Base-by-base conservation (phyloP, 2,329 filamentous ascomycete genomes). In the Claviceps capensis region DNA sequence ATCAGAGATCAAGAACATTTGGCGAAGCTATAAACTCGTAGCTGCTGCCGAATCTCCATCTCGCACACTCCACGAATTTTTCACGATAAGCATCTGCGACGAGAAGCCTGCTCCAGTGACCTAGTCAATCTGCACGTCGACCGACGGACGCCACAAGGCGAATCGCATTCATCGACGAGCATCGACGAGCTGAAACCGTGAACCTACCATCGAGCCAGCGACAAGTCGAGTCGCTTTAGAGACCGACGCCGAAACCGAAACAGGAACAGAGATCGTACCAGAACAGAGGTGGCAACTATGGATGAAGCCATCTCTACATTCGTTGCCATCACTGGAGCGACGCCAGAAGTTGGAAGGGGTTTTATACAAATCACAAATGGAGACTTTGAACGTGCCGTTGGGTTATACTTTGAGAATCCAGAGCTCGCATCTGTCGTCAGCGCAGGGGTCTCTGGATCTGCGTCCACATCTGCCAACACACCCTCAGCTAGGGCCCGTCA, bases 401-500 rank as follows among this genome's bases (percentile, higher is more conserved):
- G 88, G 62, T 81, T 97, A 13, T 98, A 83, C 71, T 97, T 88
- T 67, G 88, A 94, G 63, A 93, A 86, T 64, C 87, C 86, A 44
- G 89, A 91, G 47, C 79, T 84, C 6, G 64, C 66, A n/a, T 64
- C 63, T 19, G 64, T 64, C 3, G 59, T 69, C 6, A 65, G 65
- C 40, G 65, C 66, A 38, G 65, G 62, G 40, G 48, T 67, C n/a
- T 55, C 60, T 30, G 59, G 56, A 47, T 47, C 55, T 40, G 52
- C 52, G 26, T 48, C 50, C 30, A 43, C 54, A 19, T 46, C 55
- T 47, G 23, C 55, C 41, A 44, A 44, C 48, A 49, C 51, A 23
- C 56, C 66, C 40, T 62, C 66, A 34, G 63, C 69, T 13, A 58
- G 68, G 42, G 56, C 68, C 7, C 43, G 51, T 19, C 53, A 59